Evolutionary conservation across 805 yeast genomes (phyloP), one percentile per base, ranked within the genome.

Genomic region (Metschnikowia continentalis): DNA sequence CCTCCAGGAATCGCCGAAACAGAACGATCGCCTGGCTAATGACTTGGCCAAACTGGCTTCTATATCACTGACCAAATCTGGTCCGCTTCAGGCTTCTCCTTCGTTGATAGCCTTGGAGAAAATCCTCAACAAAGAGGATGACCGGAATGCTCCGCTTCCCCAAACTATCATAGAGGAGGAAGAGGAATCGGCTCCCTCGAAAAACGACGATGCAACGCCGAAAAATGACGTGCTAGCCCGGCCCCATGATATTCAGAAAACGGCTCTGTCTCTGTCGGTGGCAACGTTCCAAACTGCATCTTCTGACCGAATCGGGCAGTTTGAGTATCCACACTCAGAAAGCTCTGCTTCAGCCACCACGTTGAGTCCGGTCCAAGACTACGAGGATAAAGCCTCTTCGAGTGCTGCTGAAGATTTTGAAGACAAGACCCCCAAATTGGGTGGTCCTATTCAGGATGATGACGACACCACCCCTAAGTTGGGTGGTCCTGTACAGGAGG

Each of bases 191-290:
- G 35, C 35, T 5, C 22, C 45, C 35, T 15, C 20, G 22, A 15
- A 15, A n/a, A n/a, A 14, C 26, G 46, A 20, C n/a, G 22, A 10
- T 15, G 20, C 46, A 5, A 14, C 14, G 5, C 20, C 11, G 13
- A 32, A 26, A n/a, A 23, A 14, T 3, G 6, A 8, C 15, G 5
- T 15, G 17, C 32, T 23, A 15, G 4, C 23, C n/a, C 19, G 47
- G 2, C 47, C 47, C 1, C 6, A 22, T 15, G 32, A 13, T 3
- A 23, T 17, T 6, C 33, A 15, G 17, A 44, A 32, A 17, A 7
- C 73, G 72, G 66, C 65, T 49, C 60, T 59, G 30, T 70, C 76
- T 32, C 78, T 77, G 5, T 69, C 74, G 6, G 68, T 74, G 61
- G 68, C 69, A 54, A 76, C 76, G 13, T 62, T 74, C 51, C 77